Conservation (phyloP, 495 filamentous ascomycete genomes). For the Eremomyces bilateralis region DNA sequence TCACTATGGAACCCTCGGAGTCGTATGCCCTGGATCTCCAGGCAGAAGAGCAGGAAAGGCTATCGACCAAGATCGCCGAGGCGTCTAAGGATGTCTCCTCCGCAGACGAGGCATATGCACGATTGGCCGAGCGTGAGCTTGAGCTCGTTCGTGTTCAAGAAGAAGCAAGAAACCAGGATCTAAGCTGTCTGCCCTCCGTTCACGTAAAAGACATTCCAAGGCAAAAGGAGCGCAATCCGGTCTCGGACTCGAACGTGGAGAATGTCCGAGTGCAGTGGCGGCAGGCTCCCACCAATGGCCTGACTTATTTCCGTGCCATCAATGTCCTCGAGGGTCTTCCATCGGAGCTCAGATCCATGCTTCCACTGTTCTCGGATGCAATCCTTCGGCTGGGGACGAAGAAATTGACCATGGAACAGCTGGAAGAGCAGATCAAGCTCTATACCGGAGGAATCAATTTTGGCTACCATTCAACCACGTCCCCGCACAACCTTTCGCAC, state of each 20-base stretch:
- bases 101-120: slow-evolving; percentile 42
- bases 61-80: slow-evolving; percentile 46
- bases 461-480: slow-evolving; percentile 54
- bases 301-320: slow-evolving; percentile 89
- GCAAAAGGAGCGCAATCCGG: slow-evolving; percentile 41
- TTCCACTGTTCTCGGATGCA: slow-evolving; percentile 80
- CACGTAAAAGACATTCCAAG: slow-evolving; percentile 75
- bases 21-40: slow-evolving; percentile 51
- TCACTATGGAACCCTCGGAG: slow-evolving; percentile 78
- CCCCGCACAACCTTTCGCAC: slow-evolving; percentile 42
- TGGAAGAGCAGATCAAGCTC: slow-evolving; percentile 86
- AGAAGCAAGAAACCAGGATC: slow-evolving; percentile 55
- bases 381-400: slow-evolving; percentile 84
- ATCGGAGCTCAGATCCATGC: slow-evolving; percentile 59
- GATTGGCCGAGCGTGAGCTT: slow-evolving; percentile 53
- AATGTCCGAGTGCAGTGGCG: slow-evolving; percentile 66
- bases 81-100: slow-evolving; percentile 44
- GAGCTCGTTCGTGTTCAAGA: slow-evolving; percentile 64
- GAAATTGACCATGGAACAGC: slow-evolving; percentile 71
- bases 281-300: slow-evolving; percentile 77
- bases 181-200: slow-evolving; percentile 72
- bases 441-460: slow-evolving; percentile 86
- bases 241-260: slow-evolving; percentile 45
- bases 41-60: slow-evolving; percentile 50
- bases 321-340: slow-evolving; percentile 61